phyloP scores from a whole-genome alignment of 2,329 filamentous ascomycete genomes.

The Hyphodiscus sp. region DNA sequence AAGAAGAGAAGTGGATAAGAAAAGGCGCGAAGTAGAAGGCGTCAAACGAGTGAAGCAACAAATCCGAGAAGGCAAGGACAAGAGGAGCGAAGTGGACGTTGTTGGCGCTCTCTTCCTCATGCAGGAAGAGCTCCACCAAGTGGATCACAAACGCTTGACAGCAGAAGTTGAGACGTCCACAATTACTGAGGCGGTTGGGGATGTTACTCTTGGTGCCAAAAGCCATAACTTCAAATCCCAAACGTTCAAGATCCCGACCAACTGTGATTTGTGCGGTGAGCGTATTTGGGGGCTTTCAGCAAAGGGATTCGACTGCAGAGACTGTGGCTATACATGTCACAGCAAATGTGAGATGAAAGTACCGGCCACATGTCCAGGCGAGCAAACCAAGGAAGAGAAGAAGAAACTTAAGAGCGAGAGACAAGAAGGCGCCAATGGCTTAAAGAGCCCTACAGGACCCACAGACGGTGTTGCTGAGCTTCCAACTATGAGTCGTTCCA shows the following conservation, averaged over 20 bases:
- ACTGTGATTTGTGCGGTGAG: slow-evolving; percentile 94
- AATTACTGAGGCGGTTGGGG: slow-evolving; percentile 84
- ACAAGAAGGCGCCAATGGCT: slow-evolving; percentile 64
- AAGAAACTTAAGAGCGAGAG: slow-evolving; percentile 87
- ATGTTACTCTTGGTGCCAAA: slow-evolving; percentile 84
- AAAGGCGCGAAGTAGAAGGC: slow-evolving; percentile 75
- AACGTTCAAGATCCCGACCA: slow-evolving; percentile 98
- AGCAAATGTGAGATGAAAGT: slow-evolving; percentile 99
- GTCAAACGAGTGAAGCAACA: slow-evolving; percentile 67
- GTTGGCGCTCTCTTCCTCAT: slow-evolving; percentile 76
- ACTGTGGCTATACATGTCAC: slow-evolving; percentile 97
- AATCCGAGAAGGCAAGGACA: slow-evolving; percentile 77
- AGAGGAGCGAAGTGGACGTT: slow-evolving; percentile 80
- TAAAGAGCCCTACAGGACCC: slow-evolving; percentile 25
- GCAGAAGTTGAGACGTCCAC: slow-evolving; percentile 91
- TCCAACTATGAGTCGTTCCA: slow-evolving; percentile 62
- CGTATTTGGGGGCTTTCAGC: slow-evolving; percentile 95
- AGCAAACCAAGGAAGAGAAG: slow-evolving; percentile 87
- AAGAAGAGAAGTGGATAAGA: slow-evolving; percentile 77
- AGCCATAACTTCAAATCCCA: slow-evolving; percentile 99
- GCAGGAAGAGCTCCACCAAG: slow-evolving; percentile 78
- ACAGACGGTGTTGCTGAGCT: slow-evolving; percentile 52
- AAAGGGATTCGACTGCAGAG: slow-evolving; percentile 92
- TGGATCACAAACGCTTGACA: slow-evolving; percentile 76
- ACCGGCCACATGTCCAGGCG: slow-evolving; percentile 88